Percentiles rank a stretch among this genome's conserved stretches.
These are phyloP conservation scores for Pseudonitzschia delicatissima DNA, from an alignment of 108 stramenopile species.

Conservation along the genomic window DNA sequence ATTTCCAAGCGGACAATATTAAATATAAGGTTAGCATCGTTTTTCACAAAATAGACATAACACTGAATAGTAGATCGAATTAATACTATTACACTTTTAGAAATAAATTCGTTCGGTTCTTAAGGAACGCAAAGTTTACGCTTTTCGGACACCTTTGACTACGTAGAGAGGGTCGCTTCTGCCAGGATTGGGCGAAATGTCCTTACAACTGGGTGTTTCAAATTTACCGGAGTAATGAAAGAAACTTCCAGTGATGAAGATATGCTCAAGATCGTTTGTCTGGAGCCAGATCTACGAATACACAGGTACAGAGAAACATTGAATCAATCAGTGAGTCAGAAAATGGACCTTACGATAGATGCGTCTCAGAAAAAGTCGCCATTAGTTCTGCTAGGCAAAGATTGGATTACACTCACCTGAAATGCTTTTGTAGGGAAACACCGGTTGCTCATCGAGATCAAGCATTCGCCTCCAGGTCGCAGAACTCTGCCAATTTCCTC, in stretches of 20 bases:
- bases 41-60: neutral
- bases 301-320: neutral
- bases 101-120: neutral
- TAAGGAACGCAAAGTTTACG: neutral
- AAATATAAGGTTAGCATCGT: constrained; percentile 15
- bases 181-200: constrained; percentile 92
- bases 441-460: constrained; percentile 90
- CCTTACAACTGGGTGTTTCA: constrained; percentile 74
- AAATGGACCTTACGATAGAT: neutral
- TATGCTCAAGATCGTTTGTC: constrained; percentile 88
- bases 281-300: constrained; percentile 39
- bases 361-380: neutral
- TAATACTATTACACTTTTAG: no score
- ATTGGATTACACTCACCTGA: neutral
- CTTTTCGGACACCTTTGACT: constrained; percentile 72
- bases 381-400: no score
- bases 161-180: constrained; percentile 91
- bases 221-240: constrained; percentile 90
- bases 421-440: constrained; percentile 63
- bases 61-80: neutral
- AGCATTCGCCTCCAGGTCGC: constrained; percentile 83
- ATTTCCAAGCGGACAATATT: constrained; percentile 80
- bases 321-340: neutral
- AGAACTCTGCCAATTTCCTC: constrained; percentile 88
- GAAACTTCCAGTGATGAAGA: constrained; percentile 91